Evolutionary conservation across 2,329 filamentous ascomycete genomes (phyloP).

Genomic region (Diaporthe amygdali): DNA sequence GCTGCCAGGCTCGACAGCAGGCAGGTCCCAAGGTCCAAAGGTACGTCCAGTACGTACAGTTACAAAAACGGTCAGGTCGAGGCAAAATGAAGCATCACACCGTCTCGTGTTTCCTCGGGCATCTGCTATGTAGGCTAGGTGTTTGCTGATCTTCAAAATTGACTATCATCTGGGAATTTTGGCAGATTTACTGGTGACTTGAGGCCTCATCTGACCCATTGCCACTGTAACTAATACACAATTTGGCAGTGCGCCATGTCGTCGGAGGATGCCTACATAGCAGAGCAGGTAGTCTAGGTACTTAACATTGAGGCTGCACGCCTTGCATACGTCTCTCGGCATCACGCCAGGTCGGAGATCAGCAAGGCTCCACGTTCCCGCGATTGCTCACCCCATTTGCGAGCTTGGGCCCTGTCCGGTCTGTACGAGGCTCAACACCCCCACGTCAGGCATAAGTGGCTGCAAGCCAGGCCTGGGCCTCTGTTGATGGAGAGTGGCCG

Average conservation of each 20-base stretch:
- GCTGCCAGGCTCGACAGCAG: background rate
- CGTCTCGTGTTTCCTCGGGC: background rate
- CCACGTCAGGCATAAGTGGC: background rate
- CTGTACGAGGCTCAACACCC: background rate
- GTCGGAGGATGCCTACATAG: background rate
- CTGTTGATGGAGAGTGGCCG: background rate
- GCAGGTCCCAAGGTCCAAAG: background rate
- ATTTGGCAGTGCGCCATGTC: background rate
- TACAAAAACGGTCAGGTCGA: background rate
- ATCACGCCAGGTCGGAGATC: constrained; percentile 5
- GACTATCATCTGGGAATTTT: no score
- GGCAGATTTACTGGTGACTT: background rate
- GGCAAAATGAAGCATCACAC: background rate
- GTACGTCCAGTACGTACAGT: background rate
- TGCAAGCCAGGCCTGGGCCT: background rate
- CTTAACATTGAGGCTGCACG: background rate
- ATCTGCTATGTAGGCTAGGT: background rate
- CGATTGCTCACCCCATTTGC: constrained; percentile 10
- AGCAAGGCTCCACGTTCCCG: constrained; percentile 7
- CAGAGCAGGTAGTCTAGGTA: background rate
- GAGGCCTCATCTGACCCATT: background rate
- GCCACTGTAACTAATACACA: background rate
- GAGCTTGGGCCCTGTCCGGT: background rate
- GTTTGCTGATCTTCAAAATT: background rate
- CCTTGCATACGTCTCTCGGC: background rate